These are phyloP conservation scores for Xylariaceae sp. DNA, from an alignment of 2,329 filamentous ascomycete genomes.

Conservation along the genomic window DNA sequence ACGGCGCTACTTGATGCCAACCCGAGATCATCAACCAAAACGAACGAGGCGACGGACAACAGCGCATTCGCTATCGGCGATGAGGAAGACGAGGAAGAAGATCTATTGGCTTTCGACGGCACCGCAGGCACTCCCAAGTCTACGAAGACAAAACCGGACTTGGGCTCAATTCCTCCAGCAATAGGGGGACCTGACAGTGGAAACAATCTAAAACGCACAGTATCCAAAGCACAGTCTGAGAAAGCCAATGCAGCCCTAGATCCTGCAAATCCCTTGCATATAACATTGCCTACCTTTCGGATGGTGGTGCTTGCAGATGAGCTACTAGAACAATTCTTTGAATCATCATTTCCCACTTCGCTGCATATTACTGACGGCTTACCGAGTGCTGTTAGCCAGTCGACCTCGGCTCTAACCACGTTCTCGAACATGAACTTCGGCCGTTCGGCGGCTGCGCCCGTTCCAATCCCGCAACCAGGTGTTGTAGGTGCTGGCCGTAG, in stretches of 20 bases:
- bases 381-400: constrained; percentile 42
- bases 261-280: constrained; percentile 89
- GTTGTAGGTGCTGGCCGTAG: constrained; percentile 65
- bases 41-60: constrained; percentile 38
- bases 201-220: constrained; percentile 38
- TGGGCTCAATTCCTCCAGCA: constrained; percentile 40
- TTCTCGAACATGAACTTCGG: constrained; percentile 71
- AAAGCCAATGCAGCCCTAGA: constrained; percentile 89
- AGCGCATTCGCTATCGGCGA: constrained; percentile 76
- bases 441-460: constrained; percentile 44
- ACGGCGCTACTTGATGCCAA: constrained; percentile 7
- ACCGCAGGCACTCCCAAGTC: constrained; percentile 46
- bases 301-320: constrained; percentile 99
- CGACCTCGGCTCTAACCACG: constrained; percentile 76
- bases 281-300: constrained; percentile 95
- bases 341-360: constrained; percentile 89
- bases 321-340: constrained; percentile 94
- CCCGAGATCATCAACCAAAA: constrained; percentile 29
- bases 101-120: constrained; percentile 64
- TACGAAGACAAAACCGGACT: constrained; percentile 47
- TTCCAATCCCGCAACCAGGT: constrained; percentile 44
- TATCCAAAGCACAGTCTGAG: constrained; percentile 69
- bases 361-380: constrained; percentile 81
- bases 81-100: constrained; percentile 53
- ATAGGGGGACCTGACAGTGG: constrained; percentile 32